Evolutionary conservation across 2,329 filamentous ascomycete species (phyloP), one percentile per base, ranked within the genome.

Genomic region (Fusarium paranaense): DNA sequence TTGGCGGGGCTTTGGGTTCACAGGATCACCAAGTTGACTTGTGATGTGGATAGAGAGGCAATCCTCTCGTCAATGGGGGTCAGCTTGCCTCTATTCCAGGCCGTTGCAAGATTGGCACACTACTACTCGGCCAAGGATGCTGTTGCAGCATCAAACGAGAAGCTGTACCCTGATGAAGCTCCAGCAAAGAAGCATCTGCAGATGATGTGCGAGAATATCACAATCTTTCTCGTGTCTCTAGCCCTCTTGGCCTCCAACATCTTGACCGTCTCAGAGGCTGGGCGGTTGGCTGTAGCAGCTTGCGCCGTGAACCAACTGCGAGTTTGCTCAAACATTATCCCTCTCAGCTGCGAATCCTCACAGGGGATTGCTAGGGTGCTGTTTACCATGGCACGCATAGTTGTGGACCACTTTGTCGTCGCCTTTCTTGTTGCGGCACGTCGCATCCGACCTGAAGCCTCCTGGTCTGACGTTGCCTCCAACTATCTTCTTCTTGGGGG

Each of bases 11-110:
- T 54, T 8, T 76, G 57, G 64, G 33, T 42, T 5, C 56, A 32
- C 18, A 27, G 32, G 10, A 59, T 56, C 10, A 58, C 54, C 14
- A 58, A 11, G 6, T 50, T 52, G n/a, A 54, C 59, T 1, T 32
- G 30, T 3, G 10, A 47, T 30, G 47, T 60, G 13, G 70, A 62
- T 10, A 64, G 35, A 4, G n/a, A 64, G 9, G 60, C 54, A 18
- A 25, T 71, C 9, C 45, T 78, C 35, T 58, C 60, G n/a, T 70
- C 76, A 6, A n/a, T 70, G 20, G 69, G 68, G 11, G 42, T 78
- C 9, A 78, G 57, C 27, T 30, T 70, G 4, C 74, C 76, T 25
- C 52, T 78, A 7, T 75, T 78, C 20, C 71, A 74, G 9, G 45
- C 66, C 6, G 13, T 72, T 38, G 66, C 76, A 10, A 66, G 63